These are phyloP conservation scores for Fusarium bulbicola DNA, from an alignment of 2,329 filamentous ascomycete species.

Conservation along the genomic window DNA sequence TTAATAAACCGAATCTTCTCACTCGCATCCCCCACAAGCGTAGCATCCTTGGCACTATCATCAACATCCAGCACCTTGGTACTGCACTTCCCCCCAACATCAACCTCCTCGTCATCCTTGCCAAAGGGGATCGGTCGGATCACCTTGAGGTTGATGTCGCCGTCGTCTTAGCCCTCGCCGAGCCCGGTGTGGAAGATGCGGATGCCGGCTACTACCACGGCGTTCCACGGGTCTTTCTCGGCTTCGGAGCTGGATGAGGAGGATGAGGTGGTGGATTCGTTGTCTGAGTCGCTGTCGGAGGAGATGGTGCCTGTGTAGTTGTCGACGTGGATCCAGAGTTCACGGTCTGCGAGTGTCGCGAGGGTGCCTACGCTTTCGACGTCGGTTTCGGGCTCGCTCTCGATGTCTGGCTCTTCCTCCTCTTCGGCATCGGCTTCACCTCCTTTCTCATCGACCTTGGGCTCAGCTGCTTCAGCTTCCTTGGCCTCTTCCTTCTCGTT, in stretches of 20 bases:
- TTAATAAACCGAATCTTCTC: constrained; percentile 51
- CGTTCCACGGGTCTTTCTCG: constrained; percentile 69
- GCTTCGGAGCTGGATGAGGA: constrained; percentile 64
- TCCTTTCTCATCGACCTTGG: background rate
- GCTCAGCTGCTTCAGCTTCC: background rate
- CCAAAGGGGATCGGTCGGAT: constrained; percentile 51
- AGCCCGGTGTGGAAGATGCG: constrained; percentile 66
- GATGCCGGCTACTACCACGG: constrained; percentile 68
- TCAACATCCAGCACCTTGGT: constrained; percentile 54
- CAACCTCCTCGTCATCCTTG: constrained; percentile 34
- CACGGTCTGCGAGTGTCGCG: constrained; percentile 52
- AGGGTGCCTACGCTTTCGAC: constrained; percentile 47
- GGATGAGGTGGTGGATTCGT: background rate
- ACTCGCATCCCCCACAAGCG: constrained; percentile 46
- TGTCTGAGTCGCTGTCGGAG: constrained; percentile 8
- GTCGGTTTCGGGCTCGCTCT: constrained; percentile 34
- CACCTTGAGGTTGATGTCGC: constrained; percentile 51
- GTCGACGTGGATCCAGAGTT: constrained; percentile 48
- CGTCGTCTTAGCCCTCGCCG: constrained; percentile 43
- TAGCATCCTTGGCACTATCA: constrained; percentile 57
- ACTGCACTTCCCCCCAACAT: constrained; percentile 40
- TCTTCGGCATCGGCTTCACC: background rate
- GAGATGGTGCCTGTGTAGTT: constrained; percentile 9
- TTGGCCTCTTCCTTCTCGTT: constrained; percentile 3
- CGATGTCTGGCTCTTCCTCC: background rate